phyloP scores from a whole-genome alignment of 2,329 filamentous ascomycete genomes.

The Fusarium virguliforme region DNA sequence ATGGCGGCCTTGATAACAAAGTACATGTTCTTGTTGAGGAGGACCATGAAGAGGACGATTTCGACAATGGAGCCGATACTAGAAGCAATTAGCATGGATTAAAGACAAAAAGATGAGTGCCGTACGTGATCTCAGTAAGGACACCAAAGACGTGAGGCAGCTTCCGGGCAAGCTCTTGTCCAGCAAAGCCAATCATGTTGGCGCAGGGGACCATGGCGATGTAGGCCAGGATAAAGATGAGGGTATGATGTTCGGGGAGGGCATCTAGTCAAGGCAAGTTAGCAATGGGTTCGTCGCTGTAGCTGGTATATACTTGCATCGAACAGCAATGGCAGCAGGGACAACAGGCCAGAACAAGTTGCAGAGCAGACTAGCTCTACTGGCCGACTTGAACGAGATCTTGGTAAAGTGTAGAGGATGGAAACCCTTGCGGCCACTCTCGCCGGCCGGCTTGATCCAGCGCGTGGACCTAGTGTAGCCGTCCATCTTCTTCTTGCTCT shows the following conservation, averaged over 20 bases:
- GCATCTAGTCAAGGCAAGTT: slow-evolving; percentile 49
- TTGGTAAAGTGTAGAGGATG: slow-evolving; percentile 61
- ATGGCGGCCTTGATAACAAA: slow-evolving; percentile 88
- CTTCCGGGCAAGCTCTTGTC: slow-evolving; percentile 83
- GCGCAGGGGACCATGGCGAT: slow-evolving; percentile 69
- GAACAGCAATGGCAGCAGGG: slow-evolving; percentile 64
- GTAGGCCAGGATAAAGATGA: slow-evolving; percentile 66
- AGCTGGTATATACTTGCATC: slow-evolving; percentile 48
- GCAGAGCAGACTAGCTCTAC: slow-evolving; percentile 62
- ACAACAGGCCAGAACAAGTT: slow-evolving; percentile 69
- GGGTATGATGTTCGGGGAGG: slow-evolving; percentile 57
- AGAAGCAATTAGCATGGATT: slow-evolving; percentile 22
- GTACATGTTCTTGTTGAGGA: slow-evolving; percentile 72
- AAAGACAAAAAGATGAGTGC: slow-evolving; percentile 1
- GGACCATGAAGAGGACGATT: slow-evolving; percentile 85
- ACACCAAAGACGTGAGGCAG: slow-evolving; percentile 81
- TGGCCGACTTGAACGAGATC: slow-evolving; percentile 63
- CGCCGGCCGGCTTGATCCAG: slow-evolving; percentile 55
- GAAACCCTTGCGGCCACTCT: slow-evolving; percentile 64
- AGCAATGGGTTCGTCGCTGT: slow-evolving; percentile 9
- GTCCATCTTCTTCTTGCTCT: slow-evolving; percentile 28
- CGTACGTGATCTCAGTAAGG: slow-evolving; percentile 71
- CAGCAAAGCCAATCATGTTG: slow-evolving; percentile 66
- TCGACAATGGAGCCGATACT: slow-evolving; percentile 82
- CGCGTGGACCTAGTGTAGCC: slow-evolving; percentile 27